Evolutionary conservation across 2,329 filamentous ascomycete species (phyloP), one percentile per base, ranked within the genome.

Genomic region (Penicillium expansum): DNA sequence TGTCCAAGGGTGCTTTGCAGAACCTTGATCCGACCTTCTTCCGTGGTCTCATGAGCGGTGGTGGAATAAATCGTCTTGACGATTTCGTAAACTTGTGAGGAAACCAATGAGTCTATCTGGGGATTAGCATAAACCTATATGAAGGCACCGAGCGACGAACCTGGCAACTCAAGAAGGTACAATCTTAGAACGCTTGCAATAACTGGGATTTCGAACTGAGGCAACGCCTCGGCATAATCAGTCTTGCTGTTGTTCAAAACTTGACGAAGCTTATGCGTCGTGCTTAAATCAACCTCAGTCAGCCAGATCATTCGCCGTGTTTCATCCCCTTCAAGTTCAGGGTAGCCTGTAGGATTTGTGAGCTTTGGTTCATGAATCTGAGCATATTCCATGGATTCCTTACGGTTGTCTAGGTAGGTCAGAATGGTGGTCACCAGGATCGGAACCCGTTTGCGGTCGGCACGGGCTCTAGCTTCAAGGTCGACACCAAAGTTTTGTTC

Each of bases 401-500:
- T 72, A 82, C 79, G 91, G 67, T 96, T 91, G 74, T 99, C 94
- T 37, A 99, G 83, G 75, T 95, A 99, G 6, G 91, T 97, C 68
- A 99, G 81, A 55, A 99, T 88, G 0, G 91, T 92, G 2, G 94
- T 99, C 60, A 99, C 86, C 63, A 99, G 86, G 58, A 95, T 81
- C 18, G 94, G 94, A 22, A 99, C 94, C 48, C 94, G 89, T 78
- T 99, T 99, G 74, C 92, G 89, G 75, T 99, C 94, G 50, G 91
- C 92, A 64, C 93, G 84, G 44, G 94, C 94, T 64, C 94, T 84
- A 37, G 93, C 92, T 77, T 99, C 94, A n/a, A 99, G 85, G 70
- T 99, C 95, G 54, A 99, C 92, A 63, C 95, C 94, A 71, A 97
- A 99, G 0, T 91, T 96, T 82, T 97, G 92, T 71, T 97, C 92